Evolutionary conservation across 208 protist genomes (phyloP).

Genomic region (Histomonas meleagridis): DNA sequence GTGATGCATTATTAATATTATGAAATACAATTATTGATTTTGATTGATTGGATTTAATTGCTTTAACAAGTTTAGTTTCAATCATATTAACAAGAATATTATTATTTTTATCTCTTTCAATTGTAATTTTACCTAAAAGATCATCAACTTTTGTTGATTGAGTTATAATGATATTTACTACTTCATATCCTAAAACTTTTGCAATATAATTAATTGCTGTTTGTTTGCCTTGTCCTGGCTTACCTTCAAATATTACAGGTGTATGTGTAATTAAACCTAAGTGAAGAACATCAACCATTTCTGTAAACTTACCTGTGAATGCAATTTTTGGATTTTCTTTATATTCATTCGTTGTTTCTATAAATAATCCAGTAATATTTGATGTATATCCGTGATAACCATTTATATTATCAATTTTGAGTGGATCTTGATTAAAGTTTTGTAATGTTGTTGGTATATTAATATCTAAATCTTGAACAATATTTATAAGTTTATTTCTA

Average conservation of each 20-base stretch:
- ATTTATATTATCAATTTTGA: too few species aligned
- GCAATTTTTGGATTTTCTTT: background rate
- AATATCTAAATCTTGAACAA: too few species aligned
- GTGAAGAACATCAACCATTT: background rate
- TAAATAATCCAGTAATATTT: too few species aligned
- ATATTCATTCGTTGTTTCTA: too few species aligned
- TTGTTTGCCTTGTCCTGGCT: background rate
- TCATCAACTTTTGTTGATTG: background rate
- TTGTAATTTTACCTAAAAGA: background rate
- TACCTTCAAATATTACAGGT: background rate
- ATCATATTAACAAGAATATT: background rate
- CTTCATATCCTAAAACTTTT: background rate
- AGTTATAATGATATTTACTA: background rate
- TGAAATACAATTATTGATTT: background rate
- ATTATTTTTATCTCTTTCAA: background rate
- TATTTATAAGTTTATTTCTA: too few species aligned
- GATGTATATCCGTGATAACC: too few species aligned
- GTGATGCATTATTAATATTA: slow-evolving; percentile 5
- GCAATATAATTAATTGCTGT: background rate
- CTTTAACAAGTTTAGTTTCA: background rate
- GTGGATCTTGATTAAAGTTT: too few species aligned
- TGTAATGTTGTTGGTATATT: too few species aligned
- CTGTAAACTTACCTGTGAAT: background rate
- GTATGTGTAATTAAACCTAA: background rate
- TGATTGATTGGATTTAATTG: background rate